Evolutionary conservation across 805 yeast genomes (phyloP).

Genomic region (Ogataea trehalophila): DNA sequence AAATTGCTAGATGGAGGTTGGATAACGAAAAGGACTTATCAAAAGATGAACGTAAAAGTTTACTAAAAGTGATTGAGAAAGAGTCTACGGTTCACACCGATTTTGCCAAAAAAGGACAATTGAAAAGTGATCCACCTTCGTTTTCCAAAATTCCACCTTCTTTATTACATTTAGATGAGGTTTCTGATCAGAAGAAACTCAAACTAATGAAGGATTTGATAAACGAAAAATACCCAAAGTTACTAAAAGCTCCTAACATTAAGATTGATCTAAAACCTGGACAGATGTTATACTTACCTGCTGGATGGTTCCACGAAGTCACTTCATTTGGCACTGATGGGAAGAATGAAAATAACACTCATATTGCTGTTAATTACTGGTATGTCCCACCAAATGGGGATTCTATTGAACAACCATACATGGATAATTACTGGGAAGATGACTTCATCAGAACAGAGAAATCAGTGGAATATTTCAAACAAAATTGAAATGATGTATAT

Average conservation of each 20-base stretch:
- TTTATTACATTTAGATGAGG: constrained; percentile 54
- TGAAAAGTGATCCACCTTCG: constrained; percentile 57
- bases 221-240: constrained; percentile 43
- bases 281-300: constrained; percentile 64
- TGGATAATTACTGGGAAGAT: constrained; percentile 48
- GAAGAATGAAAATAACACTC: constrained; percentile 30
- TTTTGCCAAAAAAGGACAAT: constrained; percentile 10
- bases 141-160: constrained; percentile 62
- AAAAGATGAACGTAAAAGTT: constrained; percentile 22
- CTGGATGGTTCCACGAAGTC: constrained; percentile 84
- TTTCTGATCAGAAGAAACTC: constrained; percentile 27
- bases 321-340: constrained; percentile 46
- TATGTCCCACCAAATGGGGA: constrained; percentile 55
- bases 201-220: constrained; percentile 31
- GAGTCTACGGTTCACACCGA: constrained; percentile 22
- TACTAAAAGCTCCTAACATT: constrained; percentile 37
- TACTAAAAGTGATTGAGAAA: constrained; percentile 24
- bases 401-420: constrained; percentile 33
- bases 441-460: constrained; percentile 44
- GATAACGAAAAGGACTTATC: constrained; percentile 13
- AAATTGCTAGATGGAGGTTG: constrained; percentile 41
- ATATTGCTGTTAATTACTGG: constrained; percentile 73
- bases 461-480: constrained; percentile 22
- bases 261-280: constrained; percentile 53
- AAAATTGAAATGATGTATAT: not conserved